phyloP scores from a whole-genome alignment of 2,329 filamentous ascomycete genomes.

The Botrytis squamosa region DNA sequence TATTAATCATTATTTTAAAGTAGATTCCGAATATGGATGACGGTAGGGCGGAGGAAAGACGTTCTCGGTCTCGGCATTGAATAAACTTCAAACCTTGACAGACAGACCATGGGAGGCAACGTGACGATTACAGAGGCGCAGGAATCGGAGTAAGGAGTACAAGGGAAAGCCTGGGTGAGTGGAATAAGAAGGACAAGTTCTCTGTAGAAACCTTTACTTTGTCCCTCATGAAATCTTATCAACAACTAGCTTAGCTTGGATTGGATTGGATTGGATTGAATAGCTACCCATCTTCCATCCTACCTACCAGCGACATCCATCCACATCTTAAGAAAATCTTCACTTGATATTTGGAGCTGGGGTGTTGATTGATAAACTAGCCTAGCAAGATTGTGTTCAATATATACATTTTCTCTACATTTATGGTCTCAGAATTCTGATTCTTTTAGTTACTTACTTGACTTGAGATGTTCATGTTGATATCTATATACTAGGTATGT shows the following conservation, averaged over 20 bases:
- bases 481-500: neutral
- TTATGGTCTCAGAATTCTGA: neutral
- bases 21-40: constrained; percentile 33
- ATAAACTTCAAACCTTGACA: neutral
- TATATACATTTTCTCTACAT: neutral
- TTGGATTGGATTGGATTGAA: neutral
- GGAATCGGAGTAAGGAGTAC: constrained; percentile 7
- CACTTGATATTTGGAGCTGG: neutral
- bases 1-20: constrained; percentile 67
- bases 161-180: neutral
- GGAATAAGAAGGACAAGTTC: neutral
- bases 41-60: neutral
- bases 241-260: neutral
- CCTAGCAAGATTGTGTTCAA: neutral
- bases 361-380: neutral
- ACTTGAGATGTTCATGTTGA: too few species aligned
- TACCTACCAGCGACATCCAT: neutral
- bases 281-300: neutral
- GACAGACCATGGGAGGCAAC: neutral
- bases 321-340: neutral
- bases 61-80: neutral
- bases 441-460: too few species aligned
- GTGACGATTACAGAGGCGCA: neutral
- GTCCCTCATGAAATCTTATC: neutral
- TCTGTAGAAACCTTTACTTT: neutral